phyloP scores from a whole-genome alignment of 805 yeast species.

The Wickerhamomyces strasburgensis region DNA sequence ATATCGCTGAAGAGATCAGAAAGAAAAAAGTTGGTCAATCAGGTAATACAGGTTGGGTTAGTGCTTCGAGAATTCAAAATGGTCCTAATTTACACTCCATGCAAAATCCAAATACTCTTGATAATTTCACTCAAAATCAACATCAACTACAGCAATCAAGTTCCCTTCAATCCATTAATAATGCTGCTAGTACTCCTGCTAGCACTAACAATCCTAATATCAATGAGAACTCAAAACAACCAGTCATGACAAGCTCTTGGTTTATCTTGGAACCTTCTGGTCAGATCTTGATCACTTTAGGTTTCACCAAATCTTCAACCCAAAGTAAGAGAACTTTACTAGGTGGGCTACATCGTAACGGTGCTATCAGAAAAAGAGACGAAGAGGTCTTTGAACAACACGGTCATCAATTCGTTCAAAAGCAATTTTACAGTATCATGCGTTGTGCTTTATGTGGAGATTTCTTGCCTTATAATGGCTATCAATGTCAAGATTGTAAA shows the following conservation, averaged over 20 bases:
- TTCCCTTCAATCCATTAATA: too few species aligned
- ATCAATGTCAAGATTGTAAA: constrained; percentile 80
- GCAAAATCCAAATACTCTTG: constrained; percentile 19
- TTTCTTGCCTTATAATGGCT: constrained; percentile 81
- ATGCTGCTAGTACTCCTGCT: too few species aligned
- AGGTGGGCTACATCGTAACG: constrained; percentile 87
- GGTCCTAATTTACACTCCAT: constrained; percentile 7
- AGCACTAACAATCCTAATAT: too few species aligned
- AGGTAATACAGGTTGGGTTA: constrained; percentile 82
- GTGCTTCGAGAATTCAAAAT: constrained; percentile 54
- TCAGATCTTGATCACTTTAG: constrained; percentile 70
- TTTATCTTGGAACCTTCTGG: constrained; percentile 92
- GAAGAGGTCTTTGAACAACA: constrained; percentile 87
- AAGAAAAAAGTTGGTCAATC: constrained; percentile 79
- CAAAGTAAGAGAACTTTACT: constrained; percentile 41
- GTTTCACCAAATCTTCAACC: constrained; percentile 66
- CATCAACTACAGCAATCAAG: constrained; percentile 4
- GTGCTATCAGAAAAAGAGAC: constrained; percentile 93
- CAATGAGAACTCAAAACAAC: constrained; percentile 15
- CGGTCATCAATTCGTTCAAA: constrained; percentile 96
- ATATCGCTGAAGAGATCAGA: constrained; percentile 91
- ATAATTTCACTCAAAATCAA: constrained; percentile 20
- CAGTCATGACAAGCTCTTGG: constrained; percentile 68
- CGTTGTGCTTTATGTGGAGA: constrained; percentile 97
- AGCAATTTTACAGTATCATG: constrained; percentile 94